A percentile compares a stretch with the other conserved stretches of the same genome.
Evolutionary conservation across 768 basidiomycete genomes (phyloP).

Genomic region (Hemileccinum impolitum): DNA sequence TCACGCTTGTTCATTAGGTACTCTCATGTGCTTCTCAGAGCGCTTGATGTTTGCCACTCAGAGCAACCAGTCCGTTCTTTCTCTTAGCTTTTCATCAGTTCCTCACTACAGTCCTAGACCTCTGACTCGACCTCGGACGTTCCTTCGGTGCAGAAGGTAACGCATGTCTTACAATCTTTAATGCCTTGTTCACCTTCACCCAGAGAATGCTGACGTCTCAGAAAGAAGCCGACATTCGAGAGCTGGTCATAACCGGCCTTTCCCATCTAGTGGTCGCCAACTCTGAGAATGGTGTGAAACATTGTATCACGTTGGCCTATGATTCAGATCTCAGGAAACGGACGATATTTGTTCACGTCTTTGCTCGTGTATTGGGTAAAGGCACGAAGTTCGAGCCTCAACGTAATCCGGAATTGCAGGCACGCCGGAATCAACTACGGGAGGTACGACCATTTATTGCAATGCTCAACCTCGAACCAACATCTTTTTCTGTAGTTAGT

Average conservation of each 20-base stretch:
- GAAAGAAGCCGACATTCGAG: slow-evolving; percentile 61
- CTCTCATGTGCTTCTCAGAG: slow-evolving; percentile 59
- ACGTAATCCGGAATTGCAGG: slow-evolving; percentile 45
- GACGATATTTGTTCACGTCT: slow-evolving; percentile 80
- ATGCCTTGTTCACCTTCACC: slow-evolving; percentile 5
- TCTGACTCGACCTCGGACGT: slow-evolving; percentile 51
- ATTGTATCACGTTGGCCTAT: slow-evolving; percentile 78
- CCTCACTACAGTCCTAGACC: slow-evolving; percentile 29
- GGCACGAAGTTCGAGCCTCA: slow-evolving; percentile 74
- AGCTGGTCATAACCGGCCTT: slow-evolving; percentile 75
- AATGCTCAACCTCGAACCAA: slow-evolving; percentile 5
- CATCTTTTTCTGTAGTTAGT: slow-evolving; percentile 49
- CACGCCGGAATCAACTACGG: slow-evolving; percentile 50
- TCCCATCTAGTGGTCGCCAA: slow-evolving; percentile 81
- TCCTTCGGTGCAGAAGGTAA: slow-evolving; percentile 46
- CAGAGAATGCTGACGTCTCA: slow-evolving; percentile 46
- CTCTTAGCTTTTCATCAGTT: background rate
- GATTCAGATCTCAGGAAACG: slow-evolving; percentile 67
- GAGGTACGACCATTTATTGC: slow-evolving; percentile 45
- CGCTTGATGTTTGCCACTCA: slow-evolving; percentile 50
- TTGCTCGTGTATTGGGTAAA: slow-evolving; percentile 74
- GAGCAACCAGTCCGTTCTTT: slow-evolving; percentile 41
- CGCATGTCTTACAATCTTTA: background rate
- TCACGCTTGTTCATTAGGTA: slow-evolving; percentile 81
- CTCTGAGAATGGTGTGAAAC: slow-evolving; percentile 84